Evolutionary conservation across 495 filamentous ascomycete species (phyloP), one percentile per base, ranked within the genome.

Genomic region (Beverwykella pulmonaria): DNA sequence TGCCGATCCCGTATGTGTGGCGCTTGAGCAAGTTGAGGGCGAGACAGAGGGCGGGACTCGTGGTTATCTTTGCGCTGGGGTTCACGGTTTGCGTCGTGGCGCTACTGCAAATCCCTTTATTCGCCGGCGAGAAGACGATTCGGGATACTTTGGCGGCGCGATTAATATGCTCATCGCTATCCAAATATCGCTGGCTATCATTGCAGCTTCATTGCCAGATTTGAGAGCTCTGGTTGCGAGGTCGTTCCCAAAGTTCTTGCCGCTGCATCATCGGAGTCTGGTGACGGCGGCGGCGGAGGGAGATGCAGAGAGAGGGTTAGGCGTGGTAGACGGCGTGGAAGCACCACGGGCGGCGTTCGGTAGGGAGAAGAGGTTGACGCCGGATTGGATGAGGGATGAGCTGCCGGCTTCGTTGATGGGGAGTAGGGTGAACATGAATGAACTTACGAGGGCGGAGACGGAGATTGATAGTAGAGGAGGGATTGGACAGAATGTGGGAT

Each of bases 1-100:
- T 68, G 9, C 65, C 65, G 7, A 68, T 68, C 19, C 58, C 65
- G 5, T 68, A 68, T 29, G 58, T 68, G 14, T 68, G 58, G 57
- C 4, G 48, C 1, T 30, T 68, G 9, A 48, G 39, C 0, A 61
- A 59, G 27, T n/a, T 68, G 5, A 27, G 36, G 5, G 47, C 50
- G 1, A 20, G 50, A 5, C 65, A 68, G 29, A 47, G 65, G 1
- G 1, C 57, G 1, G 65, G 65, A 2, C 58, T 62, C 8, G 39
- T 68, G n/a, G 20, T 68, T 2, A 47, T 68, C 27, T 68, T 68
- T 27, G 49, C 54, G 14, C 49, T 68, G 19, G 65, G 65, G 10
- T 62, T 68, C 17, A 29, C 50, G 2, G 65, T 68, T 15, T 68
- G 65, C 30, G 53, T 57, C 20, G 65, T 68, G 4, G 65, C 65